Base-by-base conservation (phyloP, 2,329 filamentous ascomycete species). In the Proliferodiscus dingleyae region DNA sequence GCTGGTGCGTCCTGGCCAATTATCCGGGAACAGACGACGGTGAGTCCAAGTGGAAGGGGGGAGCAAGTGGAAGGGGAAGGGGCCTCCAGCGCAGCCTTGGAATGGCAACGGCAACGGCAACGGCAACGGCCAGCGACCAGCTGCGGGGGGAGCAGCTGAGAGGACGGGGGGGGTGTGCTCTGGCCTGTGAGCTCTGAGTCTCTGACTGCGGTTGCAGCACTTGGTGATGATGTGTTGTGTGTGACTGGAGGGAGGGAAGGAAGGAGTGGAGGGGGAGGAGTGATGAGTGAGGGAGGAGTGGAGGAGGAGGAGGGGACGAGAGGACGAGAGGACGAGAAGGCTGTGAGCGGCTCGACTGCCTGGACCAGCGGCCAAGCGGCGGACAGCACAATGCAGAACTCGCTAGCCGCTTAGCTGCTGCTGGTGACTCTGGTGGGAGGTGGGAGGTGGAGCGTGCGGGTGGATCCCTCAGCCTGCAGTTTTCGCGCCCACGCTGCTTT, bases 11-110 rank as follows among this genome's bases (percentile, higher is more conserved):
- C 41, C 38, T 49, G 39, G 49, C 53, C 51, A 55, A 53, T 53
- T 48, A 55, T 51, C 45, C 56, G 51, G 56, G 19, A 37, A 26
- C 18, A 21, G 19, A 15, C 45, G 45, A 52, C 47, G 48, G 52
- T 51, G 45, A 50, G 53, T 52, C 46, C 50, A 48, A 51, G 46
- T 5, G 47, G 39, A 46, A 49, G 40, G 16, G 18, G 8, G n/a
- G 40, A 46, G 36, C 46, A 52, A 36, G 42, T 41, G 43, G 41
- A 49, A 51, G 52, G 49, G 55, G 53, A 52, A 52, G 37, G n/a
- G n/a, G n/a, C n/a, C n/a, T n/a, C n/a, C n/a, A n/a, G n/a, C n/a
- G n/a, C n/a, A n/a, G n/a, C n/a, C n/a, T n/a, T n/a, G n/a, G n/a
- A n/a, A n/a, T n/a, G n/a, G n/a, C n/a, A n/a, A n/a, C n/a, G n/a